A percentile compares a stretch with the other conserved stretches of the same genome.
Conservation (phyloP, 352 stramenopile genomes). For the Globisporangium takayamanum region DNA sequence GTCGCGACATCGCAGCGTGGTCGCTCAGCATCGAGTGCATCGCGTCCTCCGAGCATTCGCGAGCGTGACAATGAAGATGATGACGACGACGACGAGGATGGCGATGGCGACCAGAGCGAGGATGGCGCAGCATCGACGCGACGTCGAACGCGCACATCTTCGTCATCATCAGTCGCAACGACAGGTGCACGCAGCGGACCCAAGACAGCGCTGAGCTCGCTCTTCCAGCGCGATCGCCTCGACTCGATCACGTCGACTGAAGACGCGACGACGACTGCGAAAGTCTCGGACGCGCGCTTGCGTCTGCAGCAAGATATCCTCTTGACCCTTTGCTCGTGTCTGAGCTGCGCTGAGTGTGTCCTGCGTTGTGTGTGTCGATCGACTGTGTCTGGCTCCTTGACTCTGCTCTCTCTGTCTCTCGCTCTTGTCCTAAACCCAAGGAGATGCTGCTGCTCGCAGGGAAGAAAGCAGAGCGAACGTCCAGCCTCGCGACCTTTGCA, state of each 20-base stretch:
- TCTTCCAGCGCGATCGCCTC: constrained; percentile 27
- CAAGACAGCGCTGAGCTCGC: constrained; percentile 20
- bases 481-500: constrained; percentile 32
- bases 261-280: constrained; percentile 16
- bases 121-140: not conserved
- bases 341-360: not conserved
- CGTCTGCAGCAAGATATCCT: constrained; percentile 58
- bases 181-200: not conserved
- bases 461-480: constrained; percentile 35
- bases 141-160: too few species aligned
- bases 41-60: constrained; percentile 25
- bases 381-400: constrained; percentile 5
- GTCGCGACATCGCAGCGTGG: not conserved
- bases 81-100: constrained; percentile 1
- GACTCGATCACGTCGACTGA: constrained; percentile 14
- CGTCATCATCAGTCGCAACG: too few species aligned
- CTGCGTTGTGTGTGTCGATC: not conserved
- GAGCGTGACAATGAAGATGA: constrained; percentile 22
- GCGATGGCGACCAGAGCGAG: not conserved
- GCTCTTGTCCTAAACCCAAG: constrained; percentile 21
- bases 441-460: constrained; percentile 66
- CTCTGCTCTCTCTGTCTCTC: not conserved
- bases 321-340: not conserved
- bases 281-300: constrained; percentile 51
- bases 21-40: constrained; percentile 5